Evolutionary conservation across 306 rosid species (phyloP), one percentile per base, ranked within the genome.

Genomic region (Ceratonia siliqua): DNA sequence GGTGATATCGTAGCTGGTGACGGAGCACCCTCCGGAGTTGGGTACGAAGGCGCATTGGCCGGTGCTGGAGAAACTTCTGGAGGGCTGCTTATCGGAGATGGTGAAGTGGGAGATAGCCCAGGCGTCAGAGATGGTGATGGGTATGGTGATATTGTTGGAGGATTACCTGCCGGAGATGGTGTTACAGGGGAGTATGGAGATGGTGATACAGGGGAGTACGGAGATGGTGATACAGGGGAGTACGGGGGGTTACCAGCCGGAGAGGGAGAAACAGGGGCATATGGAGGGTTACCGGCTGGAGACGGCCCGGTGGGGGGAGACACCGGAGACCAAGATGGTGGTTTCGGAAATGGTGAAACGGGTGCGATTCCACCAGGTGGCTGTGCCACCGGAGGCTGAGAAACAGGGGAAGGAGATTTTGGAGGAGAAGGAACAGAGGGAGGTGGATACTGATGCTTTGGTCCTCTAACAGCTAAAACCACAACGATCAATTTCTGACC

Each of bases 401-500:
- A 30, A 32, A 48, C 17, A 15, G 78, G 62, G 24, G 82, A 57
- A 27, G 73, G 55, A 24, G 68, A 2, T 11, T 53, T 53, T 2
- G 68, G 30, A 4, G 22, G 78, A 12, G n/a, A 22, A 9, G n/a
- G 13, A 35, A 2, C 73, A 12, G 61, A 54, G 5, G 70, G 18
- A 12, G 77, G 30, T 15, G 77, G 70, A 15, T 0, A 1, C 12
- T 7, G 2, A 58, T 24, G 43, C 21, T 39, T 39, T 2, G 49
- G 6, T 21, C 39, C 54, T 10, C 85, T 75, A 0, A 69, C 70
- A 10, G 96, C 43, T 10, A 94, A 18, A 58, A 94, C 98, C 4
- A 84, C 75, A 6, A 94, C 39, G 0, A 4, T 20, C 21, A 94
- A 70, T 45, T 90, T 91, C 78, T 94, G 94, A 18, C 94, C 97